Evolutionary conservation across 108 stramenopile genomes (phyloP).

Genomic region (Conticribra weissflogii): DNA sequence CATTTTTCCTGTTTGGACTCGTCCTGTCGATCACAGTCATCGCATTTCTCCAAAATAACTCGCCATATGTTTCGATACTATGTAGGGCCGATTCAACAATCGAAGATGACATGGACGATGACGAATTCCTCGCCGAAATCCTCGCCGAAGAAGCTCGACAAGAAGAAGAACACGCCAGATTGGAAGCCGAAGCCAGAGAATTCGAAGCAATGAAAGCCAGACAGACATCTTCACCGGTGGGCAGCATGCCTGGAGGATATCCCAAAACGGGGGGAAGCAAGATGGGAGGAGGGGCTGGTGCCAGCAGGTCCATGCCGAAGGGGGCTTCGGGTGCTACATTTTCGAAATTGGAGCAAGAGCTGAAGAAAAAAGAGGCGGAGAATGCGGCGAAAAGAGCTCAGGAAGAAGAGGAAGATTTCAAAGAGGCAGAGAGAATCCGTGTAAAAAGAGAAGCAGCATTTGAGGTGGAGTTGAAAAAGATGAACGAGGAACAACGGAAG

Average conservation of each 20-base stretch:
- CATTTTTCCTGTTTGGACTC: no score
- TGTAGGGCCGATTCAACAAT: background rate
- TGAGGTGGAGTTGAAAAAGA: conserved; percentile 63
- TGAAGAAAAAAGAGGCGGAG: conserved; percentile 41
- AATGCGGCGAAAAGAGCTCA: conserved; percentile 7
- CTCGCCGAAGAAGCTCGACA: conserved; percentile 48
- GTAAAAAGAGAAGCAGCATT: conserved; percentile 66
- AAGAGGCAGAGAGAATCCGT: conserved; percentile 31
- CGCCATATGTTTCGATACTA: no score
- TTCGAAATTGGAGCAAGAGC: conserved; percentile 38
- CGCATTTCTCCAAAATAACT: no score
- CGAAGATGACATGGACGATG: conserved; percentile 13
- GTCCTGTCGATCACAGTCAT: no score
- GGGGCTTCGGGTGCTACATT: conserved; percentile 19
- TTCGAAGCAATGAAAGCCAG: conserved; percentile 37
- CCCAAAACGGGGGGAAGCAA: conserved; percentile 24
- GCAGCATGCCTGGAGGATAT: background rate
- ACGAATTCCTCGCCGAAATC: conserved; percentile 49
- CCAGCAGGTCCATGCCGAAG: conserved; percentile 23
- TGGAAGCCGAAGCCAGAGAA: conserved; percentile 40
- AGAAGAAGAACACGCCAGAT: conserved; percentile 34
- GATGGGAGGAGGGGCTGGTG: conserved; percentile 28
- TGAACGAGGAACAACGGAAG: conserved; percentile 72
- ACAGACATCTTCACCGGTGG: conserved; percentile 17
- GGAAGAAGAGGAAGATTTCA: conserved; percentile 27